Evolutionary conservation across 352 stramenopile genomes (phyloP), one percentile per base, ranked within the genome.

Genomic region (Plasmopara halstedii): DNA sequence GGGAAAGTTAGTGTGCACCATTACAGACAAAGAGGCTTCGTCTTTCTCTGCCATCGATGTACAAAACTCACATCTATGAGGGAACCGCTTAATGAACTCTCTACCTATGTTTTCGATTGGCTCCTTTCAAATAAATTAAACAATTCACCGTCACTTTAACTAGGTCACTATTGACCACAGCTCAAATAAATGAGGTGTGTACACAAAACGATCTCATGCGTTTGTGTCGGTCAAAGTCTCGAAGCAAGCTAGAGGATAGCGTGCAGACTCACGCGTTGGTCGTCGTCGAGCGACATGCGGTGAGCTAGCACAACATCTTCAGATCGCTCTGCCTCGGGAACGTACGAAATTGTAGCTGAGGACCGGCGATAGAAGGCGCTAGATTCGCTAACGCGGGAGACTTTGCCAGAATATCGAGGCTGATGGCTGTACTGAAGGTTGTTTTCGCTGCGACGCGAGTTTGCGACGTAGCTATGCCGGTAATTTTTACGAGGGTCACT

Each of bases 261-360:
- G 49, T 83, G 70, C 37, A 83, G 59, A 62, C 70, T 83, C 62
- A 79, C 65, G 21, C 70, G 70, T 38, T 79, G 65, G 11, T 73
- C 67, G 18, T 83, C 58, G 51, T 80, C 67, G 2, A 83, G 68
- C 45, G 70, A 82, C 42, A 79, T 62, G 46, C 70, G 70, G 32
- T 79, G 67, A 29, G 67, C 70, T 33, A 82, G 53, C 40, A 82
- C 67, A 2, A 82, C 70, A 34, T 82, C 70, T 53, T 79, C 54
- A 5, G 65, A 68, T 50, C 47, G 46, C 47, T 69, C 59, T 4
- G 52, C 37, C 18, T 67, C 59, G 19, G 59, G 63, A n/a, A 55
- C 48, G 41, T 73, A 74, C 41, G 57, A 27, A 6, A 50, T 49
- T 11, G 46, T 49, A 2, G 62, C 61, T 32, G 57, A 57, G 8